These are phyloP conservation scores for Arthrobotrys sphaeroides DNA, from an alignment of 2,329 filamentous ascomycete genomes.

Conservation along the genomic window DNA sequence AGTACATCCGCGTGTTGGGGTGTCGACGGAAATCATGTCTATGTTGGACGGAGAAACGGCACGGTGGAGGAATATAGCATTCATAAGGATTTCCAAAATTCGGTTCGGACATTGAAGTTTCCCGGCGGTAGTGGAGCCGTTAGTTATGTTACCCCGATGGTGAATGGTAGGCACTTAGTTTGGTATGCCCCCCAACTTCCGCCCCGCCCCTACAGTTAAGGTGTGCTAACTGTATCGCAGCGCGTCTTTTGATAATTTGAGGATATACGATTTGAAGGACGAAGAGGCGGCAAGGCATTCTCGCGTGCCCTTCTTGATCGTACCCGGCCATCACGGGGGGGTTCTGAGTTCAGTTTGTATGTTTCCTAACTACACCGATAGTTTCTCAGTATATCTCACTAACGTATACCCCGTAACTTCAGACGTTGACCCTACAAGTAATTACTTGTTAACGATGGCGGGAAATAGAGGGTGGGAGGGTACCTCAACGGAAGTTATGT, in stretches of 20 bases:
- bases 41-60: conserved; percentile 86
- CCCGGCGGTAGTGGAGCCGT: conserved; percentile 89
- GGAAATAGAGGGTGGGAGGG: conserved; percentile 97
- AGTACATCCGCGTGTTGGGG: conserved; percentile 98
- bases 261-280: conserved; percentile 85
- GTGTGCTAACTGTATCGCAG: conserved; percentile 28
- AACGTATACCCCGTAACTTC: not conserved
- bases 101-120: conserved; percentile 83
- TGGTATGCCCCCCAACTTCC: conserved; percentile 69
- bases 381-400: not conserved
- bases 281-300: conserved; percentile 74
- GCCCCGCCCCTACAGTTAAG: too few relatives aligned
- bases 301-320: conserved; percentile 91
- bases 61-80: conserved; percentile 95
- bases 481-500: conserved; percentile 83
- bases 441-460: conserved; percentile 89
- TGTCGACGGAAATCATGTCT: conserved; percentile 93
- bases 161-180: conserved; percentile 88
- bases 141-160: conserved; percentile 87
- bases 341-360: conserved; percentile 57
- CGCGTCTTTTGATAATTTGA: conserved; percentile 64
- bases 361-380: conserved; percentile 2
- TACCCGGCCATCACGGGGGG: conserved; percentile 75
- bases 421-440: conserved; percentile 79
- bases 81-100: conserved; percentile 78